phyloP scores from a whole-genome alignment of 2,329 filamentous ascomycete genomes.

The Tricladium varicosporioides region DNA sequence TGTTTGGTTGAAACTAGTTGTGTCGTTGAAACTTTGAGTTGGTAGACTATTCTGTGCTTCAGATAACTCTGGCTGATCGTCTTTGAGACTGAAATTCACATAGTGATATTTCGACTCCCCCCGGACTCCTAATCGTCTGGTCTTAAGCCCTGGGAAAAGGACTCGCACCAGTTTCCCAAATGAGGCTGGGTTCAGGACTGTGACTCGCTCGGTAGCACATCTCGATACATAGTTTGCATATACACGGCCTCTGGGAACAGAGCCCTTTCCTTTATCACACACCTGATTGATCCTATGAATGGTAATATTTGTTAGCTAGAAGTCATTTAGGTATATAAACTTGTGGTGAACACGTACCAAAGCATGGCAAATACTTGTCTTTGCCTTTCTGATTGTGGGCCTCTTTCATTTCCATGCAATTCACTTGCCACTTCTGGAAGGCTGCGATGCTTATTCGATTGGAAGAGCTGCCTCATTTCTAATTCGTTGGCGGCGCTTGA shows the following conservation, averaged over 20 bases:
- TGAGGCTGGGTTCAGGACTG: conserved; percentile 92
- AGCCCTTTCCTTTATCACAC: conserved; percentile 73
- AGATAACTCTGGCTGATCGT: conserved; percentile 43
- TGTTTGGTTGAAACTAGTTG: conserved; percentile 45
- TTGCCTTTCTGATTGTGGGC: conserved; percentile 77
- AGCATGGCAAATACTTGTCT: conserved; percentile 88
- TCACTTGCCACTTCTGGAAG: conserved; percentile 73
- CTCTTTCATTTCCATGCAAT: conserved; percentile 75
- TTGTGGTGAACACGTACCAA: conserved; percentile 56
- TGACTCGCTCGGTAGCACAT: conserved; percentile 90
- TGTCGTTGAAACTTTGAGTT: conserved; percentile 50
- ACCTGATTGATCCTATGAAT: conserved; percentile 65
- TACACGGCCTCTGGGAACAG: conserved; percentile 87
- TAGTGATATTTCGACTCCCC: conserved; percentile 99
- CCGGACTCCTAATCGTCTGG: conserved; percentile 83
- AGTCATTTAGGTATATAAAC: neutral
- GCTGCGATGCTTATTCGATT: conserved; percentile 63
- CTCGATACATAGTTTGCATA: conserved; percentile 94
- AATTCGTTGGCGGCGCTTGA: conserved; percentile 78
- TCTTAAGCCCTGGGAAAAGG: conserved; percentile 93
- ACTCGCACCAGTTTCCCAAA: conserved; percentile 97
- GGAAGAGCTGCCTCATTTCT: conserved; percentile 74
- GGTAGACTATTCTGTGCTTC: conserved; percentile 44
- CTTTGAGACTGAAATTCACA: conserved; percentile 61
- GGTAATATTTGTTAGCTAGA: neutral